These are phyloP conservation scores for Coleophoma cylindrospora DNA, from an alignment of 2,329 filamentous ascomycete species.

Conservation along the genomic window DNA sequence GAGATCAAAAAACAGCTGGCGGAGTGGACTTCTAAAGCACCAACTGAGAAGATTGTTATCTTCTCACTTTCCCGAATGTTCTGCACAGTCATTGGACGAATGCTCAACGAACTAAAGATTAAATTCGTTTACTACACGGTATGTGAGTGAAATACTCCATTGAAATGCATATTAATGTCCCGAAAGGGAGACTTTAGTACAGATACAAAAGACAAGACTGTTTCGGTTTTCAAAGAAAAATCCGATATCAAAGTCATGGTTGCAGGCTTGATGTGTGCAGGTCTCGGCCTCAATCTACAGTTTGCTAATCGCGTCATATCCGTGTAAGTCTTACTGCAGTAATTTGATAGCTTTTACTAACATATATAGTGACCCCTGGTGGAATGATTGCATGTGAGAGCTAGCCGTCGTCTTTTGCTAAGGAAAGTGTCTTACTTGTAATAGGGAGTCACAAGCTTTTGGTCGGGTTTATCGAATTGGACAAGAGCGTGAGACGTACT, in stretches of 20 bases:
- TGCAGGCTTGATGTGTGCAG: conserved; percentile 47
- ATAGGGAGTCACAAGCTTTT: conserved; percentile 51
- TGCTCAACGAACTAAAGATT: conserved; percentile 44
- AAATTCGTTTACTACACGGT: conserved; percentile 27
- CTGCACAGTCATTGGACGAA: conserved; percentile 37
- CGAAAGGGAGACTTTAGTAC: conserved; percentile 42
- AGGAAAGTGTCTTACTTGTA: too few species aligned
- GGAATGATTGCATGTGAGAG: conserved; percentile 4
- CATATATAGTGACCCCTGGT: conserved; percentile 4
- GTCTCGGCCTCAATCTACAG: conserved; percentile 45
- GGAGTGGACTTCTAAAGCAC: conserved; percentile 33
- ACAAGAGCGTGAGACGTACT: conserved; percentile 51
- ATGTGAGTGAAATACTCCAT: conserved; percentile 7
- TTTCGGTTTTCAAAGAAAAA: conserved; percentile 37
- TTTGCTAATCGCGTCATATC: conserved; percentile 38
- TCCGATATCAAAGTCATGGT: conserved; percentile 39
- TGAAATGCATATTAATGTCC: neutral
- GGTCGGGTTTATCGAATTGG: conserved; percentile 57
- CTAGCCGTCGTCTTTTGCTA: too few species aligned
- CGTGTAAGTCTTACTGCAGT: conserved; percentile 14
- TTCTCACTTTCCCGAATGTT: conserved; percentile 52
- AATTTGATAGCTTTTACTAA: neutral
- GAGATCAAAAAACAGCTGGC: conserved; percentile 23
- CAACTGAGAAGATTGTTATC: conserved; percentile 47
- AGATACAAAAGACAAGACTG: conserved; percentile 33